Base-by-base conservation (phyloP, 139 green algal genomes). In the Zygnema circumcarinatum region DNA sequence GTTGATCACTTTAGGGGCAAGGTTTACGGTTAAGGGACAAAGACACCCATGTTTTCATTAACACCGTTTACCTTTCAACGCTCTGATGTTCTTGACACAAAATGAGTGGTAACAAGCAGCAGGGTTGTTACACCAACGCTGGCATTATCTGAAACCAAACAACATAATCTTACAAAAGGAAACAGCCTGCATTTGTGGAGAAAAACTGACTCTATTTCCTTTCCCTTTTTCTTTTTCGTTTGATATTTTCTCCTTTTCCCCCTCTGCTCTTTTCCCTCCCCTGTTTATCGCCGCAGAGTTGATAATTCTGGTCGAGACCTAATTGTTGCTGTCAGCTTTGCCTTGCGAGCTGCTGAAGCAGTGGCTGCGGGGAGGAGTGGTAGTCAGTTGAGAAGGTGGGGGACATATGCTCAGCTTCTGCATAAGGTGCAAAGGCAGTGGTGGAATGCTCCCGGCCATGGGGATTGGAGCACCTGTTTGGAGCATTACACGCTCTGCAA, bases 401-500 rank as follows among this genome's bases (percentile, higher is more conserved):
- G 62, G 21, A 89, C 80, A 67, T 89, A 90, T n/a, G 85, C 83
- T 11, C 32, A 47, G 2, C 74, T 86, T 36, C 41, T 56, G 33
- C 35, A 38, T 31, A 52, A 84, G 81, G 80, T 89, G 53, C 29
- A 32, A 20, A 31, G 38, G 33, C 39, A n/a, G 29, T 79, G 85
- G 72, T 89, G 87, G 81, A 80, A 83, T 36, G 33, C 38, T 1
- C 81, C 87, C 1, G 87, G 87, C 2, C 81, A 91, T 33, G 81
- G 87, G 25, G 87, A 91, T 68, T 89, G 67, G 87, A 89, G 67
- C 67, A 81, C 62, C 1, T 74, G 68, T 2, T 36, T 91, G 72
- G 87, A 91, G 38, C 35, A 79, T 16, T 91, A 89, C 73, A 78
- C 67, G 7, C 69, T 91, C n/a, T 91, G 87, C 81, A 82, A 31